Percentiles rank a stretch among this genome's conserved stretches.
These are phyloP conservation scores for Trebouxia sp. DNA, from an alignment of 139 green algal genomes.

Conservation along the genomic window DNA sequence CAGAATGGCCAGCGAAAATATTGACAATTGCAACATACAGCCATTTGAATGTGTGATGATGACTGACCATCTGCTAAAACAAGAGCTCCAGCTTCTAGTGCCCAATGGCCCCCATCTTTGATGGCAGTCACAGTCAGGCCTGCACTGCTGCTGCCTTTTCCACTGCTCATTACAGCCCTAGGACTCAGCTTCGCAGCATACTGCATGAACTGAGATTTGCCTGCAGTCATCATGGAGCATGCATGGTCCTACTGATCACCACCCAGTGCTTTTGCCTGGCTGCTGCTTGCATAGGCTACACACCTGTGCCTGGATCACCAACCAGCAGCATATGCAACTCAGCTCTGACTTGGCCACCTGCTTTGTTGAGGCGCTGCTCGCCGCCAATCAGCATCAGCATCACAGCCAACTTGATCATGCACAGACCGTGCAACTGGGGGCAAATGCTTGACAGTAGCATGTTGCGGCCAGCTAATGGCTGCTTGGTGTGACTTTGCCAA, in stretches of 20 bases:
- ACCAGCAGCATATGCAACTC: constrained; percentile 90
- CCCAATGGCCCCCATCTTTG: constrained; percentile 79
- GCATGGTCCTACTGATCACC: not conserved
- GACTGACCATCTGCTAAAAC: constrained; percentile 16
- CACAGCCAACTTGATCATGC: constrained; percentile 75
- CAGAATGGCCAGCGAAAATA: too few species aligned
- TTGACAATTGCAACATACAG: not conserved
- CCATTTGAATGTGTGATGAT: not conserved
- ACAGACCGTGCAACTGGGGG: constrained; percentile 73
- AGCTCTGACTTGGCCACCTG: constrained; percentile 59
- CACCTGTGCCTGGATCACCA: constrained; percentile 83
- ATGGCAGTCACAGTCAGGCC: constrained; percentile 85
- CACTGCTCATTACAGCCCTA: constrained; percentile 75
- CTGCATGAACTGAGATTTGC: constrained; percentile 83
- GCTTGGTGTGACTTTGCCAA: constrained; percentile 55
- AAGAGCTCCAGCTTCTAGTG: constrained; percentile 70
- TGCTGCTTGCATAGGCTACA: too few species aligned
- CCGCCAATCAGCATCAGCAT: constrained; percentile 83
- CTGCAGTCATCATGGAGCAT: constrained; percentile 25
- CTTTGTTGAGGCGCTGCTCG: constrained; percentile 44
- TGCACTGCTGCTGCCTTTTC: constrained; percentile 67
- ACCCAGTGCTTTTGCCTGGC: too few species aligned
- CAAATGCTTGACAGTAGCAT: constrained; percentile 76
- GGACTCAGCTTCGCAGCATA: constrained; percentile 68
- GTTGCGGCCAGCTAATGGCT: constrained; percentile 67